Evolutionary conservation across 139 green algal species (phyloP).

Genomic region (Micromonas commoda): DNA sequence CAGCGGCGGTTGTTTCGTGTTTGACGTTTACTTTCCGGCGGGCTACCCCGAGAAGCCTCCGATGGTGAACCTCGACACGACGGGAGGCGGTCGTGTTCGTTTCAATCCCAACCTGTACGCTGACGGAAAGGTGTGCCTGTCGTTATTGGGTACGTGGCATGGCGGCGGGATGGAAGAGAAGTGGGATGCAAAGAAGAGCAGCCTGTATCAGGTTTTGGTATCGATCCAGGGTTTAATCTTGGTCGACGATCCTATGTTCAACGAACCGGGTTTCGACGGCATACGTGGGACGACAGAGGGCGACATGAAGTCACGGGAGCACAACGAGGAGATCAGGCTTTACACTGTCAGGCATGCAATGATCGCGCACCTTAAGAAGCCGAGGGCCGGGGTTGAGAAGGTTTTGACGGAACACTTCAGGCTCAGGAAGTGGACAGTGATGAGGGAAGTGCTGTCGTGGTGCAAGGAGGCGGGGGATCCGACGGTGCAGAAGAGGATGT

Average conservation of each 20-base stretch:
- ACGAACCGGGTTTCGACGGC: conserved; percentile 55
- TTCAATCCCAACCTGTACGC: conserved; percentile 74
- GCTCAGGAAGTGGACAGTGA: not conserved
- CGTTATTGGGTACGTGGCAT: conserved; percentile 59
- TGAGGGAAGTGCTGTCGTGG: not conserved
- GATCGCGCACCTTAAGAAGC: conserved; percentile 3
- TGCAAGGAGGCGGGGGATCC: not conserved
- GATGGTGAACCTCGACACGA: conserved; percentile 57
- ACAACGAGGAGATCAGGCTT: conserved; percentile 8
- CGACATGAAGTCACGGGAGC: not conserved
- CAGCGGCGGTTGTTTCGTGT: conserved; percentile 66
- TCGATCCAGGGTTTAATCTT: conserved; percentile 63
- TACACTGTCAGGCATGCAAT: conserved; percentile 17
- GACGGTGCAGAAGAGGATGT: not conserved
- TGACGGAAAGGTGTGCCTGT: conserved; percentile 67
- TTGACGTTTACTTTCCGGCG: conserved; percentile 74
- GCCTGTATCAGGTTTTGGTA: conserved; percentile 53
- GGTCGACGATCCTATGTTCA: conserved; percentile 59
- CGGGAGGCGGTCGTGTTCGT: conserved; percentile 49
- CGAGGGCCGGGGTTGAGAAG: not conserved
- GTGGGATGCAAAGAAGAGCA: conserved; percentile 48
- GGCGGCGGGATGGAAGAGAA: conserved; percentile 39
- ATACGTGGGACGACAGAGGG: conserved; percentile 6
- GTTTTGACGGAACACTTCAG: not conserved
- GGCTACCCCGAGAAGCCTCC: conserved; percentile 59